Evolutionary conservation across 805 yeast genomes (phyloP), one percentile per base, ranked within the genome.

Genomic region (Ogataea ramenticola): DNA sequence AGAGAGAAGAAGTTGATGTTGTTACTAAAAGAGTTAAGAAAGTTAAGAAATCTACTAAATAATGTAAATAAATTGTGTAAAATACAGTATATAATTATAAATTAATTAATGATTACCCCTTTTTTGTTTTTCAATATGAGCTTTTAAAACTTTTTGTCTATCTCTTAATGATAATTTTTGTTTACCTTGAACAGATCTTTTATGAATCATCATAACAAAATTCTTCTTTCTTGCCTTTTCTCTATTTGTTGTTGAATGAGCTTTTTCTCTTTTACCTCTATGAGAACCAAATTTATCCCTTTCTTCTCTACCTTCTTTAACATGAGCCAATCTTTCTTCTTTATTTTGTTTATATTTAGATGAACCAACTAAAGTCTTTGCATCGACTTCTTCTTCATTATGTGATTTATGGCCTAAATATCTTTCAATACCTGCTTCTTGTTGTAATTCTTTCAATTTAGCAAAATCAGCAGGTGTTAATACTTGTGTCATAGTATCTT

Each of bases 151-250:
- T 63, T 80, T 86, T 64, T 90, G 97, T 64, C 88, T 82, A 63
- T 93, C 98, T 56, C 96, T 75, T 55, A 93, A 71, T 45, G 96
- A 86, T 75, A 84, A 72, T 68, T 82, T 86, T 50, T 84, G 90
- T 66, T 93, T 93, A 50, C 98, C 98, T 65, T 86, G 95, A 34
- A 93, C 98, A 41, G 86, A 81, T 57, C 80, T 80, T 70, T 91
- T 93, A 67, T 93, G 99, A 54, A 93, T 86, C 91, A 86, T 86
- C 99, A 93, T 93, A 61, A 93, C 91, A 61, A 89, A 93, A 68
- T 93, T 93, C 96, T 93, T 93, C 88, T 88, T 88, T 65, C 98
- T 78, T 21, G 89, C 95, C 78, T 93, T 93, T 67, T 95, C 97
- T 66, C 80, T 80, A 65, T 93, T 93, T 2, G 99, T 93, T 11